Percentiles rank a stretch among this genome's conserved stretches.
Conservation (phyloP, 2,329 filamentous ascomycete species). For the Gaeumannomyces tritici region DNA sequence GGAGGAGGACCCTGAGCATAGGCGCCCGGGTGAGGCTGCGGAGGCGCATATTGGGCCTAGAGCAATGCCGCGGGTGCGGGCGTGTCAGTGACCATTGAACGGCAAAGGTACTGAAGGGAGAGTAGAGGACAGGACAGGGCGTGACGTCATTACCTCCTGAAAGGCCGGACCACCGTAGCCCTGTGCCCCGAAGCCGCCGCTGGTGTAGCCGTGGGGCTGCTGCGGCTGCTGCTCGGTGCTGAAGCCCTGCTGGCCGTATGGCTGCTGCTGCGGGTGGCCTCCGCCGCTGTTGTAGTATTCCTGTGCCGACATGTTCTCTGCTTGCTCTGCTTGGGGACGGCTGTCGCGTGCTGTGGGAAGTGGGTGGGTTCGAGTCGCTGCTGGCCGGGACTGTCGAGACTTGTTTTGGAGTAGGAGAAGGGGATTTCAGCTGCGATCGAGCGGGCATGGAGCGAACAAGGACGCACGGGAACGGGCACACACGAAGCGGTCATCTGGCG, state of each 20-base stretch:
- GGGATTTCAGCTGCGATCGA: not conserved
- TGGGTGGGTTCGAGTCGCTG: not conserved
- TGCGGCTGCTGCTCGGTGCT: not conserved
- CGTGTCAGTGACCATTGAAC: not conserved
- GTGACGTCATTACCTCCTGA: not conserved
- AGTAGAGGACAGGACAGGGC: not conserved
- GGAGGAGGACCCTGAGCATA: not conserved
- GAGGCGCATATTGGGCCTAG: not conserved
- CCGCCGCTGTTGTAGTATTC: constrained; percentile 1
- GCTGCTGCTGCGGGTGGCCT: not conserved
- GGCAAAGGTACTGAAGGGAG: not conserved
- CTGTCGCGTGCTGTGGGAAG: not conserved
- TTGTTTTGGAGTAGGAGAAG: no score
- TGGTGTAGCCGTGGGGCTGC: not conserved
- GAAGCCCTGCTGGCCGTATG: not conserved
- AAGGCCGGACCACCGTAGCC: not conserved
- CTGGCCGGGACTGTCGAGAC: not conserved
- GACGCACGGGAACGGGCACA: not conserved
- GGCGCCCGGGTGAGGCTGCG: not conserved
- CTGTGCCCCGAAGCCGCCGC: not conserved
- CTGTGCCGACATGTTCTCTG: not conserved
- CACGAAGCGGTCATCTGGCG: not conserved
- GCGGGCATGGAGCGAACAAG: not conserved
- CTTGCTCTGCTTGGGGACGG: no score
- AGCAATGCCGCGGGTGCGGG: no score